phyloP scores from a whole-genome alignment of 306 rosid genomes.

The Lablab purpureus region DNA sequence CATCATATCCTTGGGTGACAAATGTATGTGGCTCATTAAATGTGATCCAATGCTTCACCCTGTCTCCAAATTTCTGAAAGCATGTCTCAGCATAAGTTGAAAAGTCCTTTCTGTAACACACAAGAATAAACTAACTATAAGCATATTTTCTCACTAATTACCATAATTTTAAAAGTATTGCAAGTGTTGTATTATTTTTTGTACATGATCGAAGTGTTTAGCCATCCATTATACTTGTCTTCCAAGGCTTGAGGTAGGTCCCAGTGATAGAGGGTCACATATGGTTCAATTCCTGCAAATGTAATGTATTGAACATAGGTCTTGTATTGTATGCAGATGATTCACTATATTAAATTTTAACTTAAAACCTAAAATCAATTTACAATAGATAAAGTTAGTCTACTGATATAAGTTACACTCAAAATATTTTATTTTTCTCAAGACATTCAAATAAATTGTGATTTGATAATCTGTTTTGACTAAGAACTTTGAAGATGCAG shows the following conservation, averaged over 20 bases:
- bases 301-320: no score
- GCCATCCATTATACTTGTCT: conserved; percentile 92
- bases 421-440: no score
- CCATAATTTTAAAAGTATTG: conserved; percentile 9
- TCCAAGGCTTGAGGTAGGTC: conserved; percentile 93
- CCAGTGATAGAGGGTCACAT: conserved; percentile 95
- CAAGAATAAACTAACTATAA: not conserved
- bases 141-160: not conserved
- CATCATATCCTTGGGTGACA: conserved; percentile 83
- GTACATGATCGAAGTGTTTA: conserved; percentile 76
- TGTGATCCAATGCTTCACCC: conserved; percentile 96
- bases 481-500: not conserved
- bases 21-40: conserved; percentile 95
- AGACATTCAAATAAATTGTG: not conserved
- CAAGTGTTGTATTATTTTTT: conserved; percentile 2
- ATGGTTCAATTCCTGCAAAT: conserved; percentile 78
- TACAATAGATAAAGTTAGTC: no score
- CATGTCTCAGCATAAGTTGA: conserved; percentile 79
- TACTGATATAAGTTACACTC: no score
- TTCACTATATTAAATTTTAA: no score
- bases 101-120: conserved; percentile 73
- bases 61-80: conserved; percentile 88
- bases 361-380: no score
- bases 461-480: not conserved
- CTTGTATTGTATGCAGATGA: no score